Evolutionary conservation across 768 basidiomycete genomes (phyloP).

Genomic region (Termitomyces eurrhizus): DNA sequence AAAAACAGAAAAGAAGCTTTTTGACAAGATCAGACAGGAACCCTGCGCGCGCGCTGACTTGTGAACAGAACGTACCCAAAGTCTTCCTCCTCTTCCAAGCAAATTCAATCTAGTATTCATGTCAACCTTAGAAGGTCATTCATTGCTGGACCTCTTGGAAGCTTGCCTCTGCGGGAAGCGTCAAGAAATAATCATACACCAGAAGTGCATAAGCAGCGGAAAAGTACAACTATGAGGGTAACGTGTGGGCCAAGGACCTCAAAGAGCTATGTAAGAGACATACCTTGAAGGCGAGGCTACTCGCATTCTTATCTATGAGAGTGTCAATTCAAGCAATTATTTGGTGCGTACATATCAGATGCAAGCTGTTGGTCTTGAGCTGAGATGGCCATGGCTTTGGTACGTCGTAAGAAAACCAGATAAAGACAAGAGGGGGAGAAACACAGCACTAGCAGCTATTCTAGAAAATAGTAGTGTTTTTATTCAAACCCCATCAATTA

Average conservation of each 20-base stretch:
- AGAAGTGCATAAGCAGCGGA: constrained; percentile 11
- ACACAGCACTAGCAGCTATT: too few species aligned
- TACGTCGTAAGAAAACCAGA: too few species aligned
- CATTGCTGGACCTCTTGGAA: neutral
- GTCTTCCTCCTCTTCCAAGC: constrained; percentile 14
- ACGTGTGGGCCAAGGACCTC: neutral
- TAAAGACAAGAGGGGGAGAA: too few species aligned
- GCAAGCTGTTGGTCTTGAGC: neutral
- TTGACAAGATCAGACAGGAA: neutral
- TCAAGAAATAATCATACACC: constrained; percentile 17
- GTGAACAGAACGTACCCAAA: neutral
- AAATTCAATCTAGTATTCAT: constrained; percentile 11
- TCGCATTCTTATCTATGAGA: neutral
- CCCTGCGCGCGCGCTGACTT: too few species aligned
- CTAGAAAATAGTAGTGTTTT: too few species aligned
- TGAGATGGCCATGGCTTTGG: too few species aligned
- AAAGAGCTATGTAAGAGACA: neutral
- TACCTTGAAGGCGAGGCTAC: constrained; percentile 1
- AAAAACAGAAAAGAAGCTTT: constrained; percentile 14
- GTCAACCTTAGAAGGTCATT: neutral
- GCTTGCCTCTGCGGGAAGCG: constrained; percentile 15
- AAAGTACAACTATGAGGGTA: constrained; percentile 5
- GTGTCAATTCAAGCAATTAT: neutral
- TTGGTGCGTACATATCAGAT: neutral
- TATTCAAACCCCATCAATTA: too few species aligned